These are phyloP conservation scores for Tricholoma hemisulphureum DNA, from an alignment of 768 basidiomycete species.

Conservation along the genomic window DNA sequence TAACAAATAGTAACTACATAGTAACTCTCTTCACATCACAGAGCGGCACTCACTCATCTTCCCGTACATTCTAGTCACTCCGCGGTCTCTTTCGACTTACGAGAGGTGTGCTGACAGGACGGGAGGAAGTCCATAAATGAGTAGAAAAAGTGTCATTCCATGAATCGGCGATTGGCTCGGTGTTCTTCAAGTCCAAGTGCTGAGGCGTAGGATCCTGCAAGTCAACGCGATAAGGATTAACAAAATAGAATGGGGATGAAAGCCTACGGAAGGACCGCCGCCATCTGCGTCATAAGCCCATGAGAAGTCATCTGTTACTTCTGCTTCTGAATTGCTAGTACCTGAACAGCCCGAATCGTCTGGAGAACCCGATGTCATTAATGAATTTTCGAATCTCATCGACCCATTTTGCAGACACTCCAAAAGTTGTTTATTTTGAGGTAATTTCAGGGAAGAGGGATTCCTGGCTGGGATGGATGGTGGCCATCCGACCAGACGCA, in stretches of 20 bases:
- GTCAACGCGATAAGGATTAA: slow-evolving; percentile 6
- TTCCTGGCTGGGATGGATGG: slow-evolving; percentile 55
- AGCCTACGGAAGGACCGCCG: slow-evolving; percentile 13
- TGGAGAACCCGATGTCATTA: slow-evolving; percentile 8
- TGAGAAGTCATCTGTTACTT: slow-evolving; percentile 36
- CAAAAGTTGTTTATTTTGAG: slow-evolving; percentile 54
- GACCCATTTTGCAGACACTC: slow-evolving; percentile 48
- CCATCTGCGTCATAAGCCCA: slow-evolving; percentile 44
- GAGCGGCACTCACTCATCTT: slow-evolving; percentile 8
- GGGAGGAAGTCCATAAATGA: background rate
- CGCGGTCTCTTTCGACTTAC: slow-evolving; percentile 31
- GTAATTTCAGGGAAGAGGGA: slow-evolving; percentile 55
- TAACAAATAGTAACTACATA: no score
- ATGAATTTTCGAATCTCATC: slow-evolving; percentile 45
- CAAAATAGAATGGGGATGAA: background rate
- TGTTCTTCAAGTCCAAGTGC: background rate
- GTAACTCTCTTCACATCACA: no score
- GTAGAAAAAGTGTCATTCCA: background rate
- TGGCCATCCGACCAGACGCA: slow-evolving; percentile 66
- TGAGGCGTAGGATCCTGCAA: background rate
- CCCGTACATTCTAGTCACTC: slow-evolving; percentile 15
- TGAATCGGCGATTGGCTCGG: background rate
- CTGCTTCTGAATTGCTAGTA: slow-evolving; percentile 10
- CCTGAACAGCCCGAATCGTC: slow-evolving; percentile 2
- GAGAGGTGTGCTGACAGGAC: background rate